Base-by-base conservation (phyloP, 306 rosid genomes). In the Arachis stenosperma region DNA sequence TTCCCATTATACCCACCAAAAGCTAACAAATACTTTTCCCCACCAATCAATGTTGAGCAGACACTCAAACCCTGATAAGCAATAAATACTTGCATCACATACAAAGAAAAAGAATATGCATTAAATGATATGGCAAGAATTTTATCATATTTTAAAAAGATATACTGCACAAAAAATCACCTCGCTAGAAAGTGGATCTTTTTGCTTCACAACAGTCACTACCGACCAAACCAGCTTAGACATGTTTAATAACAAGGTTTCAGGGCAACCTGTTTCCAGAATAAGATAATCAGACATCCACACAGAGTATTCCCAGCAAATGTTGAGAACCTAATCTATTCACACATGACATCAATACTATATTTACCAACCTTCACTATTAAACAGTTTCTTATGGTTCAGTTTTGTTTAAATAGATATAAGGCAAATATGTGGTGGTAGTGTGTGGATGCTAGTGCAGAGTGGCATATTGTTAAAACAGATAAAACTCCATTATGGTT, bases 1-100 rank as follows among this genome's bases (percentile, higher is more conserved):
- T 69, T 91, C 74, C 99, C 99, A 65, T 95, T 95, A 81, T 95
- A 95, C 80, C 99, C 99, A 62, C 99, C 99, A 72, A 95, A 95
- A 63, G 97, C 84, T 81, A 91, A 88, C 81, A 95, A 78, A 90
- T 88, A 85, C 62, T 84, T 88, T 68, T 87, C 90, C 69, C 89
- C 88, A 61, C 84, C 98, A 79, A 88, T 85, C 76, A 75, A 42
- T 69, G 86, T 83, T 5, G 87, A 85, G 88, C 93, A 87, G 77
- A 88, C 86, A 81, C 88, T 86, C 65, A 90, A 89, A 55, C 99
- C 99, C 99, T 95, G 85, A 66, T 85, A 66, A 65, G 83, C 81
- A 73, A 79, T 36, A 40, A 52, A 64, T 12, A 65, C 59, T 73
- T 46, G 10, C 36, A 65, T 66, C 46, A 75, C 15, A 67, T 61